phyloP scores from a whole-genome alignment of 2,329 filamentous ascomycete species.

The Botryotinia globosa region DNA sequence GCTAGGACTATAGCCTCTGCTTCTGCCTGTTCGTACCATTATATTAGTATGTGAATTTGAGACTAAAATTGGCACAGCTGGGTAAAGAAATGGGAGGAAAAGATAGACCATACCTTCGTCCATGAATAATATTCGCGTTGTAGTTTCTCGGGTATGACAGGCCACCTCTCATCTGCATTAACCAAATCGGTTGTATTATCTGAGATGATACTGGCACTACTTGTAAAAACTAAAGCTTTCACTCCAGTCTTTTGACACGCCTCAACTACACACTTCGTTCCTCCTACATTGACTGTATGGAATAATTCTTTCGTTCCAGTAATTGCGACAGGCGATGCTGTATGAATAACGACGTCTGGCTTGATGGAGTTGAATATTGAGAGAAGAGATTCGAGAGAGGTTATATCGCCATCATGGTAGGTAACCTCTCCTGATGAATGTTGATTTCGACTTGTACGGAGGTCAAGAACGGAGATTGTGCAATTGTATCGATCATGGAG shows the following conservation, averaged over 20 bases:
- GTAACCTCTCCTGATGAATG: conserved; percentile 47
- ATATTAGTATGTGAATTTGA: background rate
- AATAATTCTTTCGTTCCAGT: conserved; percentile 60
- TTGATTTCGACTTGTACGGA: conserved; percentile 68
- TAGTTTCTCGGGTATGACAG: conserved; percentile 66
- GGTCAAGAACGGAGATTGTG: conserved; percentile 68
- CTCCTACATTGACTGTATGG: conserved; percentile 82
- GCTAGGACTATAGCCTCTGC: conserved; percentile 79
- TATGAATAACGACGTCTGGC: conserved; percentile 87
- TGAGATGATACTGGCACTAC: conserved; percentile 80
- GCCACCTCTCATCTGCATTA: conserved; percentile 83
- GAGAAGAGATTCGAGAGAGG: conserved; percentile 58
- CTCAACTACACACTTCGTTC: conserved; percentile 73
- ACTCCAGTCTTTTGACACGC: conserved; percentile 69
- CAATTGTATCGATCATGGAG: conserved; percentile 53
- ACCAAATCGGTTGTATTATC: conserved; percentile 76
- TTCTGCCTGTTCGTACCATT: conserved; percentile 50
- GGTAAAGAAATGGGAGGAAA: background rate
- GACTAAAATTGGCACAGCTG: background rate
- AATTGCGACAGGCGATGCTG: conserved; percentile 66
- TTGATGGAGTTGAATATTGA: conserved; percentile 62
- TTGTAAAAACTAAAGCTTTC: conserved; percentile 85
- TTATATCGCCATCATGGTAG: conserved; percentile 79
- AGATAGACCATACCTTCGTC: conserved; percentile 57
- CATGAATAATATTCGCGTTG: conserved; percentile 84